phyloP scores from a whole-genome alignment of 2,329 filamentous ascomycete genomes.

The Cercospora canescens region DNA sequence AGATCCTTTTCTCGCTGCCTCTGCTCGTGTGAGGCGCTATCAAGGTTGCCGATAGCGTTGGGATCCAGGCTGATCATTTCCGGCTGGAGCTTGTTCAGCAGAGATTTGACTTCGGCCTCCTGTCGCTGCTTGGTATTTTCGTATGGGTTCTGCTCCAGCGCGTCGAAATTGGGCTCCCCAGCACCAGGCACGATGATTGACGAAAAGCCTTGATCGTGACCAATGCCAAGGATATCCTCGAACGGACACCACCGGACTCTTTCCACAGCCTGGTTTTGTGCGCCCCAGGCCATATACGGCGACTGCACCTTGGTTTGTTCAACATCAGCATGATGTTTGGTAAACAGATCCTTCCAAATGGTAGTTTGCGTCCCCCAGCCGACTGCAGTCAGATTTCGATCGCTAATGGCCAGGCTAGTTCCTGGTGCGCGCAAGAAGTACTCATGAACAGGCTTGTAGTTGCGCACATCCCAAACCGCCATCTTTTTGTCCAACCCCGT shows the following conservation, averaged over 20 bases:
- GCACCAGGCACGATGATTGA: conserved; percentile 89
- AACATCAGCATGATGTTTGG: conserved; percentile 56
- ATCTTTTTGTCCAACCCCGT: conserved; percentile 87
- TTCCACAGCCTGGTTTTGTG: conserved; percentile 78
- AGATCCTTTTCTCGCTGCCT: conserved; percentile 75
- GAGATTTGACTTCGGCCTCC: conserved; percentile 82
- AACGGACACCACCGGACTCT: conserved; percentile 89
- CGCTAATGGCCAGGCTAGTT: conserved; percentile 82
- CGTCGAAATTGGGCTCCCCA: conserved; percentile 96
- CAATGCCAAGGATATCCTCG: conserved; percentile 86
- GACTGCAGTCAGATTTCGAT: conserved; percentile 82
- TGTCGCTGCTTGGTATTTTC: conserved; percentile 91
- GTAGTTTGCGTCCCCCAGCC: conserved; percentile 88
- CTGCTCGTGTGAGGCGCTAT: conserved; percentile 77
- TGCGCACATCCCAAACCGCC: conserved; percentile 94
- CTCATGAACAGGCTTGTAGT: conserved; percentile 87
- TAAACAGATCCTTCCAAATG: conserved; percentile 88
- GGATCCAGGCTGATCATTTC: conserved; percentile 97
- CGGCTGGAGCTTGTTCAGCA: conserved; percentile 92
- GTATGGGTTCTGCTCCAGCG: conserved; percentile 91
- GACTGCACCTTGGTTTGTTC: conserved; percentile 79
- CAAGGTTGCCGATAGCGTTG: conserved; percentile 85
- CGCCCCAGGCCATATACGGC: conserved; percentile 92
- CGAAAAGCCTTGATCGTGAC: conserved; percentile 83
- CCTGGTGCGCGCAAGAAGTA: conserved; percentile 85